phyloP scores from a whole-genome alignment of 345 rosid genomes.

The Jatropha curcas region DNA sequence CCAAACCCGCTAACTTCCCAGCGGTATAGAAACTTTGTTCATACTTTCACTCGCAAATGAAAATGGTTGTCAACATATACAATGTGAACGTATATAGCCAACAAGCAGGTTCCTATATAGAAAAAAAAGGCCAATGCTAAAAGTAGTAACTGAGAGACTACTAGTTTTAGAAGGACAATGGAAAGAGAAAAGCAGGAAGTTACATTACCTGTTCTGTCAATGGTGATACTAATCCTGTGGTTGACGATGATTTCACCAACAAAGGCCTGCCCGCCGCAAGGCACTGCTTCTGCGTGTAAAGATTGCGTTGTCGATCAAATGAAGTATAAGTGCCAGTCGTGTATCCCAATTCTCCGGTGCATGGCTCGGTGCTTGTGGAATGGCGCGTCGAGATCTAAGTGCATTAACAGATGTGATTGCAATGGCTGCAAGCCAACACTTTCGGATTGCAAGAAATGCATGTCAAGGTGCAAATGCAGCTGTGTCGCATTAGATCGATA shows the following conservation, averaged over 20 bases:
- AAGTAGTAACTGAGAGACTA: too few relatives aligned
- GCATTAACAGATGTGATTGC: slow-evolving; percentile 53
- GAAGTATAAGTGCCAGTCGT: not conserved
- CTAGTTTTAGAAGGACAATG: not conserved
- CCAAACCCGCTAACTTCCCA: not conserved
- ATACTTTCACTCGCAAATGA: not conserved
- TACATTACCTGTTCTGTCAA: not conserved
- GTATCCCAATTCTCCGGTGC: slow-evolving; percentile 55
- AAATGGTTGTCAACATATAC: slow-evolving; percentile 1
- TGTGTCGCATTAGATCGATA: slow-evolving; percentile 40
- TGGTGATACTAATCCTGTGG: slow-evolving; percentile 17
- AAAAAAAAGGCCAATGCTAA: too few relatives aligned
- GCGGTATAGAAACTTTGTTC: too few relatives aligned
- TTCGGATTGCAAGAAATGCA: slow-evolving; percentile 62
- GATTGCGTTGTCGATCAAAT: slow-evolving; percentile 44
- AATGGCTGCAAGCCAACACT: slow-evolving; percentile 47
- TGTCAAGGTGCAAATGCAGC: slow-evolving; percentile 71
- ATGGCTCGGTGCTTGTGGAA: slow-evolving; percentile 86
- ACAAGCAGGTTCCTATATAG: too few relatives aligned
- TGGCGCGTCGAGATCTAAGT: slow-evolving; percentile 42
- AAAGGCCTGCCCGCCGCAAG: slow-evolving; percentile 16
- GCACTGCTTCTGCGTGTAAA: slow-evolving; percentile 47
- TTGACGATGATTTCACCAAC: slow-evolving; percentile 18
- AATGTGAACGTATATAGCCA: not conserved
- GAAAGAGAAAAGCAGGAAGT: slow-evolving; percentile 10